Percentiles rank a stretch among this genome's conserved stretches.
These are phyloP conservation scores for Cicer cuneatum DNA, from an alignment of 306 rosid species.

Conservation along the genomic window DNA sequence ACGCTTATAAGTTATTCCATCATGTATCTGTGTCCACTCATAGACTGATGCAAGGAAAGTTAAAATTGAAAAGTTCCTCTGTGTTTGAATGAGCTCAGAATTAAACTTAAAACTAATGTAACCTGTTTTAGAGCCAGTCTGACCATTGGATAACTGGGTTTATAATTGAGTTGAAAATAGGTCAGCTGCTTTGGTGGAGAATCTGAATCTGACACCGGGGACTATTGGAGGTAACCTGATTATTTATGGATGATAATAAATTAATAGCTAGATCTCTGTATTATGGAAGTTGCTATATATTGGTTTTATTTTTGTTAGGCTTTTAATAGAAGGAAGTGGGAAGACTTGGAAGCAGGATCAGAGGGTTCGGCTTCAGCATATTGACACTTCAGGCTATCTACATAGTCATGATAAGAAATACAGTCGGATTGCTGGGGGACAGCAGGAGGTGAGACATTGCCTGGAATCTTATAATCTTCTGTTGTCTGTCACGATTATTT, in stretches of 20 bases:
- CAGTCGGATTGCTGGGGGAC: conserved; percentile 95
- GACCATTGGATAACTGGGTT: conserved; percentile 35
- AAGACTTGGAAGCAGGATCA: conserved; percentile 99
- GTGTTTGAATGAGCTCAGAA: conserved; percentile 11
- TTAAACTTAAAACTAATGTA: conserved; percentile 22
- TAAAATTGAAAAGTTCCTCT: conserved; percentile 1
- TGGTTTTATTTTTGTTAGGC: conserved; percentile 54
- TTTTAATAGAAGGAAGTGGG: conserved; percentile 82
- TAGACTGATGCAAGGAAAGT: conserved; percentile 12
- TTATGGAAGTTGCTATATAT: conserved; percentile 39
- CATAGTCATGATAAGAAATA: conserved; percentile 98
- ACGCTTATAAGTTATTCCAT: background rate
- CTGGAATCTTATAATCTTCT: conserved; percentile 2
- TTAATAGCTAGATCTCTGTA: conserved; percentile 11
- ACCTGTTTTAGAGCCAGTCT: conserved; percentile 4
- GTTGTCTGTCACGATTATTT: background rate
- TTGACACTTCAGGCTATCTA: conserved; percentile 83
- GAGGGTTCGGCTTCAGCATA: conserved; percentile 85
- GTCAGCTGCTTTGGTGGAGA: conserved; percentile 97
- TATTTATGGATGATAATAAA: background rate
- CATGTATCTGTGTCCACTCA: background rate
- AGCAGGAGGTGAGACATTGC: conserved; percentile 87
- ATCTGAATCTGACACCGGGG: conserved; percentile 81
- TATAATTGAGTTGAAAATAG: conserved; percentile 50
- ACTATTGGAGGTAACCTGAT: conserved; percentile 73